Evolutionary conservation across 176 grass and related monocot species (phyloP).

Genomic region (Tuctoria greenei): DNA sequence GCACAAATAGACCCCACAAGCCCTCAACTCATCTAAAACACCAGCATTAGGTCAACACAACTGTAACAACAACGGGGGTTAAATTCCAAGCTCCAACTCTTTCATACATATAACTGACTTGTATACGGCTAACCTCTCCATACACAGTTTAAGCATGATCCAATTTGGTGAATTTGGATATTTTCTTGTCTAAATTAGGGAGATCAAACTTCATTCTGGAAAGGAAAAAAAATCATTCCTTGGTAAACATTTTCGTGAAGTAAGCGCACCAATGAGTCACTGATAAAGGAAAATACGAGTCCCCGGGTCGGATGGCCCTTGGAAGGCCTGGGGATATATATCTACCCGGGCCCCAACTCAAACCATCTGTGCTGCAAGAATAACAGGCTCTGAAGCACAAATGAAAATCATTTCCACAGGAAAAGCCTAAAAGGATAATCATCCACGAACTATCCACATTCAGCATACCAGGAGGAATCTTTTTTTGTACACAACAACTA

Average conservation of each 20-base stretch:
- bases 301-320: neutral
- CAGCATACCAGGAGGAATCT: conserved; percentile 39
- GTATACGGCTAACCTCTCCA: too few relatives aligned
- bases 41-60: conserved; percentile 18
- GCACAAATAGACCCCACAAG: neutral
- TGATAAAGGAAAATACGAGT: too few relatives aligned
- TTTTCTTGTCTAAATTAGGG: too few relatives aligned
- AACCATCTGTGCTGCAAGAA: neutral
- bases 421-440: neutral
- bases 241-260: too few relatives aligned
- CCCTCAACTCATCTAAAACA: neutral
- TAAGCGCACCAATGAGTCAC: too few relatives aligned
- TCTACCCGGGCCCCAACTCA: neutral
- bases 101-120: neutral
- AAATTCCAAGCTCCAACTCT: conserved; percentile 14
- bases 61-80: neutral
- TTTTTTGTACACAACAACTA: conserved; percentile 31
- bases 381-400: neutral
- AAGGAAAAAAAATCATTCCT: too few relatives aligned
- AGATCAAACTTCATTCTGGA: too few relatives aligned
- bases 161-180: too few relatives aligned
- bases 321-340: neutral
- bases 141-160: too few relatives aligned
- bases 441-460: conserved; percentile 20
- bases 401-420: neutral